These are phyloP conservation scores for Penicillium parvum DNA, from an alignment of 495 filamentous ascomycete species.

Conservation along the genomic window DNA sequence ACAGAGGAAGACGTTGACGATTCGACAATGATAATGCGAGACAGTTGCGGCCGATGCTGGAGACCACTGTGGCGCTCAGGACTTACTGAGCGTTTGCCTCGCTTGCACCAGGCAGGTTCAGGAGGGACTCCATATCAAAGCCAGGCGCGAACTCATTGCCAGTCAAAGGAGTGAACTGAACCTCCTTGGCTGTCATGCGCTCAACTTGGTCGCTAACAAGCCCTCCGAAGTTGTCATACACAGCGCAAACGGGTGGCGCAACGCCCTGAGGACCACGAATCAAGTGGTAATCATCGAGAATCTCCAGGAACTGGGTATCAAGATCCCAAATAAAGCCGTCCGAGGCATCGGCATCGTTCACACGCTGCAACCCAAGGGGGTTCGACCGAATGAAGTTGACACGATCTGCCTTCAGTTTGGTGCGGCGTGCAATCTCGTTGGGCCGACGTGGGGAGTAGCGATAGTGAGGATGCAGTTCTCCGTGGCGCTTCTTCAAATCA, in stretches of 20 bases:
- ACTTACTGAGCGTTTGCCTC: too few species aligned
- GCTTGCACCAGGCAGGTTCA: too few species aligned
- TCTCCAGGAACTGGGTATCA: neutral
- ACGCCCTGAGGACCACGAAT: neutral
- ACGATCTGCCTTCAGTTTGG: conserved; percentile 2
- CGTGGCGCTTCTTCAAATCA: conserved; percentile 37
- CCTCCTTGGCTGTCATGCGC: neutral
- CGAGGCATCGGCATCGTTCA: neutral
- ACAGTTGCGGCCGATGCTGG: too few species aligned
- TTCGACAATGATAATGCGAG: too few species aligned
- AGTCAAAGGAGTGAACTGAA: neutral
- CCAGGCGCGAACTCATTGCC: neutral
- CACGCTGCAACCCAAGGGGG: neutral
- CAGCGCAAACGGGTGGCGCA: neutral
- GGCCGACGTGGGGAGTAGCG: conserved; percentile 48
- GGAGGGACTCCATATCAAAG: neutral
- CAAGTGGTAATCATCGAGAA: neutral
- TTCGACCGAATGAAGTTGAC: neutral
- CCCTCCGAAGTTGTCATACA: neutral
- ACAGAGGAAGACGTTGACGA: too few species aligned
- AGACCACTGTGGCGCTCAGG: too few species aligned
- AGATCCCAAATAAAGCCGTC: neutral
- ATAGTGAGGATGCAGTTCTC: conserved; percentile 42
- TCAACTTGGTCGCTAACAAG: neutral
- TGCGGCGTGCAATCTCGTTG: conserved; percentile 42